phyloP scores from a whole-genome alignment of 1,284 basidiomycete genomes.

The Porphyrellus sp. region DNA sequence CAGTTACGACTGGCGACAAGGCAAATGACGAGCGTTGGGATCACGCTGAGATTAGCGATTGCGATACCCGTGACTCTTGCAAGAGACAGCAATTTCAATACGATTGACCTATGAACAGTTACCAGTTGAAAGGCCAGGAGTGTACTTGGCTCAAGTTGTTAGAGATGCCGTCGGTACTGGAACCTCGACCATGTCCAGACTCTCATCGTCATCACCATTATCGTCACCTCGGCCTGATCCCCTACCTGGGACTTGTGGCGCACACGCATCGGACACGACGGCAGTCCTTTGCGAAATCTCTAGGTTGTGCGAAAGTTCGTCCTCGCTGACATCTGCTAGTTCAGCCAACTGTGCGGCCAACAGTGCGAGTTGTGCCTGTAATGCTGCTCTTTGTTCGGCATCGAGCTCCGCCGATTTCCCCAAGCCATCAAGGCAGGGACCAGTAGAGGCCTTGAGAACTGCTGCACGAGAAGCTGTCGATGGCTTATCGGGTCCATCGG shows the following conservation, averaged over 20 bases:
- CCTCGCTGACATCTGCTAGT: constrained; percentile 43
- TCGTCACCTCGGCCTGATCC: constrained; percentile 31
- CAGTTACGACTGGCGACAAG: too few species aligned
- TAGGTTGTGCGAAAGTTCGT: constrained; percentile 33
- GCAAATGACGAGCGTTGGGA: too few species aligned
- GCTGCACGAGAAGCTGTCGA: neutral
- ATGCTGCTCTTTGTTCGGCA: constrained; percentile 49
- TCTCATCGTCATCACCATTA: constrained; percentile 33
- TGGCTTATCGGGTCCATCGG: constrained; percentile 5
- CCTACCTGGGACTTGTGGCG: neutral
- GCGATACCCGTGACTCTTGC: too few species aligned
- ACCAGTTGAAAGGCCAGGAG: neutral
- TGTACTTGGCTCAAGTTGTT: constrained; percentile 45
- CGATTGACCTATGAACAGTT: neutral
- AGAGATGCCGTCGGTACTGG: constrained; percentile 21
- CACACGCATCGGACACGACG: neutral
- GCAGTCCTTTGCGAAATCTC: constrained; percentile 13
- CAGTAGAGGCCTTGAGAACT: constrained; percentile 1
- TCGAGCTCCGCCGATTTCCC: constrained; percentile 19
- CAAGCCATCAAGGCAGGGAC: neutral
- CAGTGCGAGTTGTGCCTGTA: constrained; percentile 62
- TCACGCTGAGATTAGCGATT: too few species aligned
- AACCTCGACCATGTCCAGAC: constrained; percentile 39
- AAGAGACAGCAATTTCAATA: neutral
- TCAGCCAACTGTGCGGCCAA: constrained; percentile 62